Percentiles rank a stretch among this genome's conserved stretches.
These are phyloP conservation scores for Fusarium nodosum DNA, from an alignment of 2,329 filamentous ascomycete species.

Conservation along the genomic window DNA sequence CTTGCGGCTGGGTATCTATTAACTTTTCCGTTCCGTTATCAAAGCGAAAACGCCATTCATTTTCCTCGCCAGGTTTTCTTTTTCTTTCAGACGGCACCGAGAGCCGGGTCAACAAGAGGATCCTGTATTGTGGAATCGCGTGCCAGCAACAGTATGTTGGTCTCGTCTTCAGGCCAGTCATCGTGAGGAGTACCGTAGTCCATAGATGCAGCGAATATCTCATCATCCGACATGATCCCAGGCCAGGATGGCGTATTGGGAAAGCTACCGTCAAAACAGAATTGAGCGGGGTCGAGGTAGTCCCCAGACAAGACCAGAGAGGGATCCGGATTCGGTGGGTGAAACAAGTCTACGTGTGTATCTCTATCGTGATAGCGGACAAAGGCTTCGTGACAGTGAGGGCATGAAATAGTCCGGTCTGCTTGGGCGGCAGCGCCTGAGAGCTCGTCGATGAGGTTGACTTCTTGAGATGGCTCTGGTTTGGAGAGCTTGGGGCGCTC, in stretches of 20 bases:
- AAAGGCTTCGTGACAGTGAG: constrained; percentile 63
- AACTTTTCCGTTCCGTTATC: constrained; percentile 24
- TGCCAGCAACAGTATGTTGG: constrained; percentile 59
- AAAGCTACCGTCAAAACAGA: constrained; percentile 42
- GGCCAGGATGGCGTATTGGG: constrained; percentile 44
- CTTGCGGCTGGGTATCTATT: constrained; percentile 47
- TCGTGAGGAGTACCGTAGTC: constrained; percentile 53
- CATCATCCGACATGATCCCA: constrained; percentile 47
- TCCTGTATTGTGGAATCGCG: constrained; percentile 48
- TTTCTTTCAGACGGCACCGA: constrained; percentile 38
- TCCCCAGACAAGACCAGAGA: constrained; percentile 44
- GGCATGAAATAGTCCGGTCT: constrained; percentile 61
- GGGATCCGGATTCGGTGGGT: constrained; percentile 39
- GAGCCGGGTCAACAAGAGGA: constrained; percentile 52
- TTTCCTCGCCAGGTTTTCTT: background rate
- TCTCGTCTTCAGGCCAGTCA: constrained; percentile 61
- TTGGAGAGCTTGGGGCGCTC: constrained; percentile 58
- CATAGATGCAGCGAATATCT: constrained; percentile 55
- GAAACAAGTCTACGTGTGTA: constrained; percentile 58
- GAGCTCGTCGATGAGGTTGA: constrained; percentile 59
- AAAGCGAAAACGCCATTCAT: constrained; percentile 22
- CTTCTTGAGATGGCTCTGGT: constrained; percentile 29
- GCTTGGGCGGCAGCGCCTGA: constrained; percentile 58
- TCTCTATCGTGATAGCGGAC: constrained; percentile 65
- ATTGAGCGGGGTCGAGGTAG: constrained; percentile 38